A percentile compares a stretch with the other conserved stretches of the same genome.
phyloP scores from a whole-genome alignment of 345 rosid genomes.

The Dipteronia dyeriana region DNA sequence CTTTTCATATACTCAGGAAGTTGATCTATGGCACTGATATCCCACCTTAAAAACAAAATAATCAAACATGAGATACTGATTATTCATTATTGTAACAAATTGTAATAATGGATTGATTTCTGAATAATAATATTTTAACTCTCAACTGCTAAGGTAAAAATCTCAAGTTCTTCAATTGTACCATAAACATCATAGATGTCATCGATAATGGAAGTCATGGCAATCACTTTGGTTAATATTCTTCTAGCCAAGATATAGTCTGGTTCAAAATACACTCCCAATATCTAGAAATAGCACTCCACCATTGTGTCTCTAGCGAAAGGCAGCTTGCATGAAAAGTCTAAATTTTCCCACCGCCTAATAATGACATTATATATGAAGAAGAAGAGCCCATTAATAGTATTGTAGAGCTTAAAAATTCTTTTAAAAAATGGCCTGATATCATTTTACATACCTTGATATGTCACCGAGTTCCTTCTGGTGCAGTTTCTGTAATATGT shows the following conservation, averaged over 20 bases:
- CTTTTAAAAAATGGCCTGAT: too few species aligned
- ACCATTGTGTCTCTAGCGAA: constrained; percentile 40
- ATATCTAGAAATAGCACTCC: constrained; percentile 36
- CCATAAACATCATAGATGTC: constrained; percentile 36
- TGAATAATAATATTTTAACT: constrained; percentile 13
- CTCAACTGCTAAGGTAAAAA: constrained; percentile 25
- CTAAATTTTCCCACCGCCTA: constrained; percentile 47
- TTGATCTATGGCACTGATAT: constrained; percentile 6
- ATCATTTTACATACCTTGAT: constrained; percentile 9
- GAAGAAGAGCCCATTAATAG: too few species aligned
- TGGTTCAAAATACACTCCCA: constrained; percentile 25
- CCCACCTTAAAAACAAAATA: constrained; percentile 28
- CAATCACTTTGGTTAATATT: constrained; percentile 25
- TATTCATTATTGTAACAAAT: background rate
- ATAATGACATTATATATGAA: background rate
- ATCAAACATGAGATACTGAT: background rate
- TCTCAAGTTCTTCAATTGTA: constrained; percentile 35
- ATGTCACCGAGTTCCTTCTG: constrained; percentile 33
- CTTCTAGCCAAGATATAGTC: constrained; percentile 20
- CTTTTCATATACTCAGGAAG: constrained; percentile 40
- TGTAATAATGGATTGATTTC: too few species aligned
- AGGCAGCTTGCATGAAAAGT: constrained; percentile 27
- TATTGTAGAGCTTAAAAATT: too few species aligned
- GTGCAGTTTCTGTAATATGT: constrained; percentile 35
- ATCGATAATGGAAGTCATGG: constrained; percentile 18